phyloP scores from a whole-genome alignment of 768 basidiomycete genomes.

The Xerocomus spinulosus region DNA sequence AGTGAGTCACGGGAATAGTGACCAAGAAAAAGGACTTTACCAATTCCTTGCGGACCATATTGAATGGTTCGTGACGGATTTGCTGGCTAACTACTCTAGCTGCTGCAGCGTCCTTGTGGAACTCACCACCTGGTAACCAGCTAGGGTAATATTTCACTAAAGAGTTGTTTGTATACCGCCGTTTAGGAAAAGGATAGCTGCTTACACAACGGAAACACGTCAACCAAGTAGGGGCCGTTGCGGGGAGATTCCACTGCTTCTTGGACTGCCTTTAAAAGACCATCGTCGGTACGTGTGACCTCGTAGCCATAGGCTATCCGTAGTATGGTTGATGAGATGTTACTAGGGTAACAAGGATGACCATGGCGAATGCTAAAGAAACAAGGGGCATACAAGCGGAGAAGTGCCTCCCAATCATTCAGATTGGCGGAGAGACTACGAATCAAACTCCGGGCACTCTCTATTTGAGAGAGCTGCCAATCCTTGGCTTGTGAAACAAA shows the following conservation, averaged over 20 bases:
- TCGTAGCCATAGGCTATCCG: constrained; percentile 3
- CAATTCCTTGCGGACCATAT: constrained; percentile 9
- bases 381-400: background rate
- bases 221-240: constrained; percentile 8
- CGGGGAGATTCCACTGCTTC: constrained; percentile 1
- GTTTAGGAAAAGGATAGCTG: background rate
- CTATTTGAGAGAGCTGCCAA: constrained; percentile 10
- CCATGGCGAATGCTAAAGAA: too few relatives aligned
- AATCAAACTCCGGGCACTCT: constrained; percentile 4
- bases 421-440: background rate
- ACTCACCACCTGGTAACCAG: constrained; percentile 12
- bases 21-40: background rate
- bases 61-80: constrained; percentile 4
- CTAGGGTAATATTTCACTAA: constrained; percentile 14
- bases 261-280: constrained; percentile 5
- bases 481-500: constrained; percentile 10
- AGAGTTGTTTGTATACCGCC: background rate
- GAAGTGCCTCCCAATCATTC: background rate
- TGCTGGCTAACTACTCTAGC: constrained; percentile 1
- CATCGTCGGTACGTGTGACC: background rate
- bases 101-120: constrained; percentile 6
- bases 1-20: too few relatives aligned
- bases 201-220: constrained; percentile 7
- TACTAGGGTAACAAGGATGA: background rate
- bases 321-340: background rate